These are phyloP conservation scores for Hericium alpestre DNA, from an alignment of 768 basidiomycete genomes.

Conservation along the genomic window DNA sequence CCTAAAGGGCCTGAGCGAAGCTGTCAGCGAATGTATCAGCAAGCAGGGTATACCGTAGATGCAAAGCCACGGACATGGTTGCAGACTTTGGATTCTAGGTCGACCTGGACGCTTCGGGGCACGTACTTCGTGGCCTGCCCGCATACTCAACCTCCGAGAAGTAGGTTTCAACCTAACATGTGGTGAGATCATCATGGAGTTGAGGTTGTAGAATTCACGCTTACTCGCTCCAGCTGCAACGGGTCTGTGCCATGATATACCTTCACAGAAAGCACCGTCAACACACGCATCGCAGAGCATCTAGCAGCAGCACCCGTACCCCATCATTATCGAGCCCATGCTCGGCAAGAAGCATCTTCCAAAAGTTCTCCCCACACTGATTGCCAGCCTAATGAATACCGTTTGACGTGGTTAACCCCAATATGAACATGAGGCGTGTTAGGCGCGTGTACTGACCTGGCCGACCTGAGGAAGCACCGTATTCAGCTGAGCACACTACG, in stretches of 20 bases:
- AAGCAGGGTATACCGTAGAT: neutral
- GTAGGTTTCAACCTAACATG: conserved; percentile 56
- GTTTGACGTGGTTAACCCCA: conserved; percentile 1
- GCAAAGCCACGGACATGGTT: conserved; percentile 44
- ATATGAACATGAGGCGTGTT: neutral
- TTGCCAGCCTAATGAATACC: conserved; percentile 46
- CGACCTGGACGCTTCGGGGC: conserved; percentile 81
- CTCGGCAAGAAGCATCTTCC: conserved; percentile 79
- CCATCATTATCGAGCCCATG: conserved; percentile 71
- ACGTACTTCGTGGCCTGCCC: conserved; percentile 58
- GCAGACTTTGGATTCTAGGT: conserved; percentile 82
- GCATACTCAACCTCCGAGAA: conserved; percentile 56
- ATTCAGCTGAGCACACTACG: neutral
- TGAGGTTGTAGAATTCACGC: conserved; percentile 12
- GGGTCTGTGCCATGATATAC: conserved; percentile 64
- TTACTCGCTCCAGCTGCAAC: conserved; percentile 62
- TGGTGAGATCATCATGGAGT: neutral
- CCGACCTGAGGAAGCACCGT: conserved; percentile 40
- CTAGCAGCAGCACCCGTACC: conserved; percentile 28
- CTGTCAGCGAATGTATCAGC: conserved; percentile 23
- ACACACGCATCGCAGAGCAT: neutral
- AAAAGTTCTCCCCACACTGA: conserved; percentile 79
- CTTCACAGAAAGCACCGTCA: neutral
- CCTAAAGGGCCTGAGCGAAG: conserved; percentile 64
- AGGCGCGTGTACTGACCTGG: conserved; percentile 41